Conservation (phyloP, 2,329 filamentous ascomycete species). For the Aspergillus puulaauensis region DNA sequence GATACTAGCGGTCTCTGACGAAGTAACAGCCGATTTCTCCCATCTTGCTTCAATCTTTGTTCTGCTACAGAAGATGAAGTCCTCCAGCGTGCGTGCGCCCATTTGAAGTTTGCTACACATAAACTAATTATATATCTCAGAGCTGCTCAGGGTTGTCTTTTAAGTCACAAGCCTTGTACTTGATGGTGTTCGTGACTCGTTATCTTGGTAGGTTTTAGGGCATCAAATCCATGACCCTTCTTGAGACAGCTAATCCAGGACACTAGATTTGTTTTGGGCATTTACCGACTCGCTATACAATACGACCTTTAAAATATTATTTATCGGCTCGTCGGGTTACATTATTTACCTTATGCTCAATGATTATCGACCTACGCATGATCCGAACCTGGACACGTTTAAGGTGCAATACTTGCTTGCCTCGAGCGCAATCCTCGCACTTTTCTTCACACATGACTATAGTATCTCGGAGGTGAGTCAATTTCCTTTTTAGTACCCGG, state of each 20-base stretch:
- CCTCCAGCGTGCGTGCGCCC: slow-evolving; percentile 69
- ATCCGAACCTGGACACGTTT: slow-evolving; percentile 96
- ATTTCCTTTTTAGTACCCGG: background rate
- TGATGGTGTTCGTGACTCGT: slow-evolving; percentile 88
- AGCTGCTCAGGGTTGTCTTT: slow-evolving; percentile 98
- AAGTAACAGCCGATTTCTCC: slow-evolving; percentile 77
- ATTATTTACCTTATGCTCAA: slow-evolving; percentile 98
- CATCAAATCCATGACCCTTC: slow-evolving; percentile 1
- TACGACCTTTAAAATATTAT: slow-evolving; percentile 91
- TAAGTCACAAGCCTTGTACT: slow-evolving; percentile 94
- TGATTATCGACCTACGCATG: slow-evolving; percentile 95
- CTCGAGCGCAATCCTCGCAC: slow-evolving; percentile 72
- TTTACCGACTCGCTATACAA: slow-evolving; percentile 84
- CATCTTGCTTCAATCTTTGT: slow-evolving; percentile 94
- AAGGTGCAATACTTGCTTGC: slow-evolving; percentile 91
- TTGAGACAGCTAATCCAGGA: background rate
- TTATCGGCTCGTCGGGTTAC: slow-evolving; percentile 86
- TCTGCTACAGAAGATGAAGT: slow-evolving; percentile 92
- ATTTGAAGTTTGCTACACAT: background rate
- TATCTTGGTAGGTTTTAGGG: slow-evolving; percentile 70
- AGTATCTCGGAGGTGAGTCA: slow-evolving; percentile 62
- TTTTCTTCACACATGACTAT: slow-evolving; percentile 85
- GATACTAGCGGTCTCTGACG: slow-evolving; percentile 14
- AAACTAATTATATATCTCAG: slow-evolving; percentile 47
- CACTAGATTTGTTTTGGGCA: slow-evolving; percentile 78